Base-by-base conservation (phyloP, 148 eudicot genomes). In the Tetragonia tetragonoides region DNA sequence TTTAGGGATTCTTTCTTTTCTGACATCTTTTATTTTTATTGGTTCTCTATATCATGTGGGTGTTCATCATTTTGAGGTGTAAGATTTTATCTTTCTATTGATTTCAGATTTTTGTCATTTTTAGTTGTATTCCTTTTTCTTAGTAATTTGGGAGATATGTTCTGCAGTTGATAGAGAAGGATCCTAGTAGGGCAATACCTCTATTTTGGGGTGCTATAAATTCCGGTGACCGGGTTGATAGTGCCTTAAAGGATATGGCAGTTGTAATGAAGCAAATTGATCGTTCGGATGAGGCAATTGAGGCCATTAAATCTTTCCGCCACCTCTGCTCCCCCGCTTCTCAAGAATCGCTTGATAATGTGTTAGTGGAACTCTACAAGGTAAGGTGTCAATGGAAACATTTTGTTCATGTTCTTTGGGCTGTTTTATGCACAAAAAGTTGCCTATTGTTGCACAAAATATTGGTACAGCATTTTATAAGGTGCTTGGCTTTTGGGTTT, bases 211-310 rank as follows among this genome's bases (percentile, higher is more conserved):
- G 97, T 64, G 98, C 98, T 2, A 95, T 95, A 17, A 95, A 95
- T 75, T 93, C 99, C 0, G 99, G 99, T 41, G 99, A 95, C 72
- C 86, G 98, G 86, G 97, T 95, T 28, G 99, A 94, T 61, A 94
- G 98, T 86, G 98, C 98, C 54, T 81, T 95, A 60, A 95, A 95
- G 77, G 99, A 95, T 59, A 95, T 95, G 99, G 99, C 99, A 46
- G 88, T 95, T 81, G 99, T 95, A 2, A 93, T 95, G 99, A 95
- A 95, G 84, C 99, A 95, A 66, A 97, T 91, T 72, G 91, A 93
- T 44, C 82, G 99, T 41, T 92, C 98, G 1, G 98, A 95, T 47
- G 98, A 95, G 73, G 99, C 99, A 0, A 89, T 95, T 72, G 99
- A 95, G 66, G 99, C 99, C 1, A 90, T 95, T 65, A 95, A 93